Conservation (phyloP, 2,329 filamentous ascomycete genomes). For the Cryphonectria japonica region DNA sequence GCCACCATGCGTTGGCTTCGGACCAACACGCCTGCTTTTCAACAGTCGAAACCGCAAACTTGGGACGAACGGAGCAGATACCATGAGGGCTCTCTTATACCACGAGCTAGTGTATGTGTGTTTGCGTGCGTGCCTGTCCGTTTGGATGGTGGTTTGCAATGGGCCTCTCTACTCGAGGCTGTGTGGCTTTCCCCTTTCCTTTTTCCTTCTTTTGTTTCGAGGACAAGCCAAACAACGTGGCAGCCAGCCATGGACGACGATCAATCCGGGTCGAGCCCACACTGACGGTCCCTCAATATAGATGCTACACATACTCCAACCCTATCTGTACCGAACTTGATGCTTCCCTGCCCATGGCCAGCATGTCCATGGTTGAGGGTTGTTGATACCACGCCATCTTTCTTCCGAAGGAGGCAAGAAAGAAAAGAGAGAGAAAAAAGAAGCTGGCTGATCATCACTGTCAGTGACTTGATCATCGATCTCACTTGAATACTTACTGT, state of each 20-base stretch:
- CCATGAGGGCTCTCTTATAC: background rate
- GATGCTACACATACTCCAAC: background rate
- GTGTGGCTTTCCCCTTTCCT: background rate
- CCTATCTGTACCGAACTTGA: background rate
- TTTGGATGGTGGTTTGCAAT: background rate
- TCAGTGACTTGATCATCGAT: background rate
- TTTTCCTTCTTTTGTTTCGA: background rate
- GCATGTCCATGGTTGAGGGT: background rate
- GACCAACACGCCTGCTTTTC: background rate
- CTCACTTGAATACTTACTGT: background rate
- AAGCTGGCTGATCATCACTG: background rate
- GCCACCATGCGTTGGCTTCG: constrained; percentile 4
- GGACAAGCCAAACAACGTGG: background rate
- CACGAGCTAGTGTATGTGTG: background rate
- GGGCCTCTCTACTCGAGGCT: background rate
- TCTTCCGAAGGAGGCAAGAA: background rate
- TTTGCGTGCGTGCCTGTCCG: background rate
- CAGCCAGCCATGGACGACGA: background rate
- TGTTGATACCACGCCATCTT: background rate
- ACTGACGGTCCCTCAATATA: background rate
- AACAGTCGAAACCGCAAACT: background rate
- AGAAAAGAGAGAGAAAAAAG: too few species aligned
- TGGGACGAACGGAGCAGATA: background rate
- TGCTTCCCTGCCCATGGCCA: background rate
- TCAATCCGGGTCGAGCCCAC: background rate